phyloP scores from a whole-genome alignment of 805 yeast species.

The Wickerhamiella occidentalis region DNA sequence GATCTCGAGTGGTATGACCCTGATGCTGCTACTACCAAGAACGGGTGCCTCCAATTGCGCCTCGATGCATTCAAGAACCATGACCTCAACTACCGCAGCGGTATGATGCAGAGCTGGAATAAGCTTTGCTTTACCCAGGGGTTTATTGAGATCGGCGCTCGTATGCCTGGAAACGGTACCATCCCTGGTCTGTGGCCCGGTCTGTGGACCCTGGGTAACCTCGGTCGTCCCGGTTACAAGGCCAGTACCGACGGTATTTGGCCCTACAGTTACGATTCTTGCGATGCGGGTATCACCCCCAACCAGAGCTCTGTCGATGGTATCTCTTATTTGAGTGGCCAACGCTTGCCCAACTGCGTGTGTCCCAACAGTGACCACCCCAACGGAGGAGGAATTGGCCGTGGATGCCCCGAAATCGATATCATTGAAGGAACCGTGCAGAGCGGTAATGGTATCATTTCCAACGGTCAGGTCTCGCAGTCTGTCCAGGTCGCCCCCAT shows the following conservation, averaged over 20 bases:
- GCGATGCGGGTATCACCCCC: slow-evolving; percentile 92
- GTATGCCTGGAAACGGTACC: slow-evolving; percentile 67
- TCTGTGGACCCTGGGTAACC: slow-evolving; percentile 85
- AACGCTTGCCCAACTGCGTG: slow-evolving; percentile 61
- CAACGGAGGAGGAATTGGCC: slow-evolving; percentile 59
- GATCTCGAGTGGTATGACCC: slow-evolving; percentile 96
- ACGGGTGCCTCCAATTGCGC: slow-evolving; percentile 56
- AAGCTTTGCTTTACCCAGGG: slow-evolving; percentile 84
- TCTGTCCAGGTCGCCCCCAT: slow-evolving; percentile 87
- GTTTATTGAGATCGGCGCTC: slow-evolving; percentile 58
- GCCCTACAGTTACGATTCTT: slow-evolving; percentile 80
- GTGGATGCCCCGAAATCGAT: slow-evolving; percentile 96
- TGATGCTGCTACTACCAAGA: slow-evolving; percentile 66
- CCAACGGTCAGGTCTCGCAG: slow-evolving; percentile 72
- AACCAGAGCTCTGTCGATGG: slow-evolving; percentile 89
- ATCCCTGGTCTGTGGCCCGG: slow-evolving; percentile 93
- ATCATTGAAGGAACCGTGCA: slow-evolving; percentile 67
- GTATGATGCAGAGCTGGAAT: slow-evolving; percentile 90
- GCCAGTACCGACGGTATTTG: slow-evolving; percentile 87
- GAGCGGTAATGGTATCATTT: slow-evolving; percentile 25
- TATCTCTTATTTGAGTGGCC: slow-evolving; percentile 76
- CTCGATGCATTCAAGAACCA: slow-evolving; percentile 80
- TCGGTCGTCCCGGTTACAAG: slow-evolving; percentile 82
- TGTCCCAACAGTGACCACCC: slow-evolving; percentile 83
- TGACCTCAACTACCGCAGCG: slow-evolving; percentile 70